Percentiles rank a stretch among this genome's conserved stretches.
Evolutionary conservation across 2,329 filamentous ascomycete species (phyloP).

Genomic region (Fusarium ambrosium): DNA sequence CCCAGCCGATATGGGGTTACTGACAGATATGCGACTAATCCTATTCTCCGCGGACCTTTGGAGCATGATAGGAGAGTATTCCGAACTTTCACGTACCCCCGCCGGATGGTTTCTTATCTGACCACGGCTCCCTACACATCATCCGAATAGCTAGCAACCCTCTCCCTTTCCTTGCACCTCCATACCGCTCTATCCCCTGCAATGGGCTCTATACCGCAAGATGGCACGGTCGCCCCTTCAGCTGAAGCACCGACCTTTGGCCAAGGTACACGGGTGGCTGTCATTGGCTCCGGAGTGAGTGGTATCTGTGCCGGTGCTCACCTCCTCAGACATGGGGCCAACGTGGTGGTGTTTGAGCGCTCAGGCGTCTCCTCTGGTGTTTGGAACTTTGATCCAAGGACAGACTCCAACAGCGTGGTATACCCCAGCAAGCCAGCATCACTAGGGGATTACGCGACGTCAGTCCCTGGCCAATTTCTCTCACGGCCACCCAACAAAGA

Average conservation of each 20-base stretch:
- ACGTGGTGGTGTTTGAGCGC: conserved; percentile 56
- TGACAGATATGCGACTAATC: background rate
- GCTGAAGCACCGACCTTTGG: conserved; percentile 9
- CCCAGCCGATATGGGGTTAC: background rate
- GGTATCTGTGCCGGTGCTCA: conserved; percentile 55
- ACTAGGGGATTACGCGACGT: conserved; percentile 42
- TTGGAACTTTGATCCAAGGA: conserved; percentile 53
- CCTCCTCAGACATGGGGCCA: conserved; percentile 50
- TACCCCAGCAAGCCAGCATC: conserved; percentile 52
- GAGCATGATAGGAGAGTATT: background rate
- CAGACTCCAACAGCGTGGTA: conserved; percentile 47
- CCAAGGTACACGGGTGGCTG: conserved; percentile 47
- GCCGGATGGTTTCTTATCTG: background rate
- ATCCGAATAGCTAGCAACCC: background rate
- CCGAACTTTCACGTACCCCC: background rate
- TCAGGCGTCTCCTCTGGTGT: conserved; percentile 52
- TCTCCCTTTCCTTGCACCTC: background rate
- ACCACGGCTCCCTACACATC: background rate
- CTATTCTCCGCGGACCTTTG: background rate
- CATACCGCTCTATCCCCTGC: background rate
- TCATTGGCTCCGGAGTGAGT: conserved; percentile 57
- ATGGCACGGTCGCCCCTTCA: background rate
- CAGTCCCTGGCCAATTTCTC: conserved; percentile 21
- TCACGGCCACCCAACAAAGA: background rate
- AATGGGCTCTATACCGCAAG: conserved; percentile 1